These are phyloP conservation scores for Xerocomellus intermedius DNA, from an alignment of 768 basidiomycete genomes.

Conservation along the genomic window DNA sequence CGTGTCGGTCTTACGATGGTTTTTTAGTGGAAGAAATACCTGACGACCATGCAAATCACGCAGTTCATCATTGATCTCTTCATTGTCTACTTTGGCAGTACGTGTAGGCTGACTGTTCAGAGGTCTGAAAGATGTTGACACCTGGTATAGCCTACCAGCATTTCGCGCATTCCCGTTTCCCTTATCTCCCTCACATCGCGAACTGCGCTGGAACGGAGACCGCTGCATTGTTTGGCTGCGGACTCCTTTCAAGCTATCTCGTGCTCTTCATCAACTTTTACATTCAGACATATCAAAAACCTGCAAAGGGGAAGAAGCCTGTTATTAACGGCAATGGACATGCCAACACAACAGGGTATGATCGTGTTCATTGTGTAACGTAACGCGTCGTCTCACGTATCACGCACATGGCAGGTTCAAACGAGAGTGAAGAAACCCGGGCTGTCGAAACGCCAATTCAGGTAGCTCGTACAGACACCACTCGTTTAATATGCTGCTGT, in stretches of 20 bases:
- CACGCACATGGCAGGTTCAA: slow-evolving; percentile 30
- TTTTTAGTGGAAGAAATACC: slow-evolving; percentile 93
- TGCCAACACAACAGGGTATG: slow-evolving; percentile 38
- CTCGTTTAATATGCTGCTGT: slow-evolving; percentile 16
- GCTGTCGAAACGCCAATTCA: not conserved
- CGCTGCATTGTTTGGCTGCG: slow-evolving; percentile 89
- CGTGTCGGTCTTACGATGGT: not conserved
- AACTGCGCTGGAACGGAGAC: slow-evolving; percentile 88
- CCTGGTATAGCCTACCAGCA: slow-evolving; percentile 67
- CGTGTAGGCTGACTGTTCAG: slow-evolving; percentile 34
- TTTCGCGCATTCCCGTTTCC: slow-evolving; percentile 65
- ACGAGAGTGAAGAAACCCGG: slow-evolving; percentile 27
- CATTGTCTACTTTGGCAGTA: slow-evolving; percentile 93
- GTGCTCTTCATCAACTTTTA: slow-evolving; percentile 96
- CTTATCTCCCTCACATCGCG: slow-evolving; percentile 62
- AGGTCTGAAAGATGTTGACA: slow-evolving; percentile 7
- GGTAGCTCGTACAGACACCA: not conserved
- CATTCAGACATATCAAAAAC: slow-evolving; percentile 79
- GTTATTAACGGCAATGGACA: slow-evolving; percentile 45
- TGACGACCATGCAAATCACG: slow-evolving; percentile 94
- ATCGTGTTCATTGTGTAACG: not conserved
- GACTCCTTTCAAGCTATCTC: slow-evolving; percentile 85
- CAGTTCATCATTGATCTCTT: slow-evolving; percentile 94
- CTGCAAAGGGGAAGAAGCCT: slow-evolving; percentile 37
- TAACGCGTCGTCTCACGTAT: not conserved